These are phyloP conservation scores for Rossbeevera mucosa DNA, from an alignment of 768 basidiomycete species.

Conservation along the genomic window DNA sequence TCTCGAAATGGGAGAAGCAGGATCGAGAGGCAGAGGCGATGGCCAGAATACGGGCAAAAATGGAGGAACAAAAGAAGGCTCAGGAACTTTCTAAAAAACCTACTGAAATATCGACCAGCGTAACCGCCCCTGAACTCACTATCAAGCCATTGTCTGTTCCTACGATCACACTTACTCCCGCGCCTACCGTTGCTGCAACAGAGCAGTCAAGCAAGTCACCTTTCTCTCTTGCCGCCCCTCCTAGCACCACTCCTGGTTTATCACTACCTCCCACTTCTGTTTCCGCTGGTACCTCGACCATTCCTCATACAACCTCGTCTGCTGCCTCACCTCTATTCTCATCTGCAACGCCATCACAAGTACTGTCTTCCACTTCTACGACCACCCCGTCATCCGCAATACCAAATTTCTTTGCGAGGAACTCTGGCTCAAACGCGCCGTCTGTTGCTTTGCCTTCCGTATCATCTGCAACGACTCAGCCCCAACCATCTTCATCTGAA, in stretches of 20 bases:
- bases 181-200: slow-evolving; percentile 9
- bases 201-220: slow-evolving; percentile 14
- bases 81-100: slow-evolving; percentile 34
- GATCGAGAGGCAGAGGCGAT: slow-evolving; percentile 79
- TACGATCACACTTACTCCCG: slow-evolving; percentile 27
- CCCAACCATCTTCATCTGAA: slow-evolving; percentile 7
- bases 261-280: background rate
- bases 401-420: slow-evolving; percentile 33
- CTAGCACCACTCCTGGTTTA: slow-evolving; percentile 7
- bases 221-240: slow-evolving; percentile 13
- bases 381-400: slow-evolving; percentile 8
- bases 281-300: slow-evolving; percentile 2
- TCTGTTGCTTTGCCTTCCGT: slow-evolving; percentile 6
- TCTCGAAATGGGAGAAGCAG: slow-evolving; percentile 84
- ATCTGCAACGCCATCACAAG: slow-evolving; percentile 15
- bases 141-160: slow-evolving; percentile 22
- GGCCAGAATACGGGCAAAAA: slow-evolving; percentile 58
- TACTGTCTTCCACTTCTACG: slow-evolving; percentile 2
- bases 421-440: slow-evolving; percentile 7
- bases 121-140: slow-evolving; percentile 21
- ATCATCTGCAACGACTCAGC: slow-evolving; percentile 5
- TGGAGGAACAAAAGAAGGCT: slow-evolving; percentile 42
- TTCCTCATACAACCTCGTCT: slow-evolving; percentile 12
- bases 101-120: slow-evolving; percentile 27
- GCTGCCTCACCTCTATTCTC: slow-evolving; percentile 10